Evolutionary conservation across 1,284 basidiomycete species (phyloP).

Genomic region (Cerrena zonata): DNA sequence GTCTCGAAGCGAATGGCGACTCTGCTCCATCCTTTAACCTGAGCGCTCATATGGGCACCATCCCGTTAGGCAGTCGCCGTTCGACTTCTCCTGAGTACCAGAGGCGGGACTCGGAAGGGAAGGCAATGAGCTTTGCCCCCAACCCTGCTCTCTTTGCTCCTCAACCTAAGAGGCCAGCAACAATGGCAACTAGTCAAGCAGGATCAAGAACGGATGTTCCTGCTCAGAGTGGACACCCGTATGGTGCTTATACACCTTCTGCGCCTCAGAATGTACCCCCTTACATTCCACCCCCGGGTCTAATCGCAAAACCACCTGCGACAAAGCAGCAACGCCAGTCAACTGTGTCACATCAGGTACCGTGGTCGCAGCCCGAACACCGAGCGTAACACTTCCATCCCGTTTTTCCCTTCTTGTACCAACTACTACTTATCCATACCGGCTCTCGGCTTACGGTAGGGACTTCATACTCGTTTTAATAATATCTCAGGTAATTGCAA

Average conservation of each 20-base stretch:
- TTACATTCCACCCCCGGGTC: not conserved
- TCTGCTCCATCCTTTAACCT: conserved; percentile 31
- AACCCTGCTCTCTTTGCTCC: conserved; percentile 32
- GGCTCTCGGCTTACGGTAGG: no score
- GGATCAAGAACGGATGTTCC: not conserved
- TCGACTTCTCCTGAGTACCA: conserved; percentile 22
- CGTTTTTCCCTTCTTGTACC: no score
- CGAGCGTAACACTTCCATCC: no score
- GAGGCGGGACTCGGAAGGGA: conserved; percentile 33
- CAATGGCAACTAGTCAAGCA: not conserved
- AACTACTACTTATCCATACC: no score
- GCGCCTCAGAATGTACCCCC: not conserved
- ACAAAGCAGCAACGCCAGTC: not conserved
- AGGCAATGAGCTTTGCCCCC: conserved; percentile 29
- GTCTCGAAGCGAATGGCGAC: not conserved
- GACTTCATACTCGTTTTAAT: no score
- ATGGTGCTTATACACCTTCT: not conserved
- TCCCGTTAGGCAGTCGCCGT: conserved; percentile 33
- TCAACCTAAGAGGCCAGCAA: conserved; percentile 29
- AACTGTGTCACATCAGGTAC: not conserved
- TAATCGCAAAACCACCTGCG: not conserved
- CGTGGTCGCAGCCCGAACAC: no score
- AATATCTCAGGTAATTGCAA: no score
- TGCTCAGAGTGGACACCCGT: not conserved
- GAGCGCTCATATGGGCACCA: conserved; percentile 33